A percentile compares a stretch with the other conserved stretches of the same genome.
These are phyloP conservation scores for Arxiozyma telluris DNA, from an alignment of 1,139 yeast species.

Conservation along the genomic window DNA sequence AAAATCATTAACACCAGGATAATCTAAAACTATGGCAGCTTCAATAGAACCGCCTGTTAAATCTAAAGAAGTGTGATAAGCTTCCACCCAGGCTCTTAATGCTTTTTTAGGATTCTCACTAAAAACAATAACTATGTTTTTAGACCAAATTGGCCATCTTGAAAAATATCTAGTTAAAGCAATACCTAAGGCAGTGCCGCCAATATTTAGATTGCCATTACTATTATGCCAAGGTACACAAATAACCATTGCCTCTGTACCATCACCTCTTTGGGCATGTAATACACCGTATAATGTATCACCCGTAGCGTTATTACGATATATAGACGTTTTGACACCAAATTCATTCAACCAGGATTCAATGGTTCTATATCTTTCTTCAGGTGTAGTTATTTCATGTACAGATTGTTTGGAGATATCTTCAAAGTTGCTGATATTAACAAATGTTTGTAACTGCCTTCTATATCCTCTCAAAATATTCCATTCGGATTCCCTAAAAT, in stretches of 20 bases:
- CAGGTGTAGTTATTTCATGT: conserved; percentile 17
- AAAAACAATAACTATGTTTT: conserved; percentile 78
- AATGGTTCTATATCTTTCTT: conserved; percentile 39
- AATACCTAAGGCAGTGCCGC: conserved; percentile 68
- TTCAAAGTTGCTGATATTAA: conserved; percentile 15
- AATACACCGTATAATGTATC: conserved; percentile 69
- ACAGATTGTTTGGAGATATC: not conserved
- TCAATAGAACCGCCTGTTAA: conserved; percentile 94
- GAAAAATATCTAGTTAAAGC: conserved; percentile 73
- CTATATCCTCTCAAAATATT: conserved; percentile 81
- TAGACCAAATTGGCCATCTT: conserved; percentile 90
- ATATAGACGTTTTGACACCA: conserved; percentile 61
- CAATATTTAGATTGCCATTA: conserved; percentile 53
- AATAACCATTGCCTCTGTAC: conserved; percentile 89
- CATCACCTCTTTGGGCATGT: conserved; percentile 93
- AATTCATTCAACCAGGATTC: conserved; percentile 56
- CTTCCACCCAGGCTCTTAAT: conserved; percentile 84
- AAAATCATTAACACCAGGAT: conserved; percentile 55
- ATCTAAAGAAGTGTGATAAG: conserved; percentile 79
- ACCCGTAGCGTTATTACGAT: conserved; percentile 36
- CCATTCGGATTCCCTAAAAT: conserved; percentile 93
- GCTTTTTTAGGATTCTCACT: conserved; percentile 66
- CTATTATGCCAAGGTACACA: conserved; percentile 79
- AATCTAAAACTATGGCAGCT: conserved; percentile 82
- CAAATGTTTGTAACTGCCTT: conserved; percentile 31